A percentile compares a stretch with the other conserved stretches of the same genome.
Evolutionary conservation across 2,329 filamentous ascomycete species (phyloP).

Genomic region (Hypoxylon sp.): DNA sequence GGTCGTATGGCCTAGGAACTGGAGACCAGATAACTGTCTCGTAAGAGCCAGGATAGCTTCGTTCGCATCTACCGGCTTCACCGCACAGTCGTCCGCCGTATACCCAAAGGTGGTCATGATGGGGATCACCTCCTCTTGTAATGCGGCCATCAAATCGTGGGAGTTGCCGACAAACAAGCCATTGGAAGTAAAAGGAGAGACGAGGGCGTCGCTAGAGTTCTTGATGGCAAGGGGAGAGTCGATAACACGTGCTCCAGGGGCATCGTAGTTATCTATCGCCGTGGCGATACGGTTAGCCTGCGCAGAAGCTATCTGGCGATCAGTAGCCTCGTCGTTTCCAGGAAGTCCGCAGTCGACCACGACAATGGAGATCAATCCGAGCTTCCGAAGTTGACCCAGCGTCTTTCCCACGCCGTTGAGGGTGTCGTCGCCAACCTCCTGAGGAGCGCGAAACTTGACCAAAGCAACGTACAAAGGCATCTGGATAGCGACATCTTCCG

Average conservation of each 20-base stretch:
- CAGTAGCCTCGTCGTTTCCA: slow-evolving; percentile 43
- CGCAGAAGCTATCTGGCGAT: slow-evolving; percentile 58
- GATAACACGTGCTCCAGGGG: slow-evolving; percentile 72
- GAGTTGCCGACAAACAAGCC: slow-evolving; percentile 54
- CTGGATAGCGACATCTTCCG: slow-evolving; percentile 52
- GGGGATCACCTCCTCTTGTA: slow-evolving; percentile 73
- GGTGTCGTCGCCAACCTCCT: slow-evolving; percentile 72
- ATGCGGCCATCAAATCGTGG: slow-evolving; percentile 67
- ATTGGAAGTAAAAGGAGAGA: slow-evolving; percentile 47
- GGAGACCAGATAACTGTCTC: slow-evolving; percentile 75
- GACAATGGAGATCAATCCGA: slow-evolving; percentile 83
- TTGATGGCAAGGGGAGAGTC: slow-evolving; percentile 61
- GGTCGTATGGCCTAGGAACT: slow-evolving; percentile 52
- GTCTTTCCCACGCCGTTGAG: slow-evolving; percentile 82
- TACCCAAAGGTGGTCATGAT: slow-evolving; percentile 66
- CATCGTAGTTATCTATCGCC: slow-evolving; percentile 74
- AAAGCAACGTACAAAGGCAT: slow-evolving; percentile 74
- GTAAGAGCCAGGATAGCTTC: slow-evolving; percentile 80
- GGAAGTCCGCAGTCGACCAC: slow-evolving; percentile 74
- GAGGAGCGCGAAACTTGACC: slow-evolving; percentile 81
- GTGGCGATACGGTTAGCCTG: slow-evolving; percentile 78
- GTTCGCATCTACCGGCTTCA: slow-evolving; percentile 54
- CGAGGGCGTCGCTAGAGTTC: slow-evolving; percentile 32
- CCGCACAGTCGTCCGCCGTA: slow-evolving; percentile 50
- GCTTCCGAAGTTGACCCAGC: slow-evolving; percentile 78